These are phyloP conservation scores for Geoglossum cookeanum DNA, from an alignment of 2,329 filamentous ascomycete species.

Conservation along the genomic window DNA sequence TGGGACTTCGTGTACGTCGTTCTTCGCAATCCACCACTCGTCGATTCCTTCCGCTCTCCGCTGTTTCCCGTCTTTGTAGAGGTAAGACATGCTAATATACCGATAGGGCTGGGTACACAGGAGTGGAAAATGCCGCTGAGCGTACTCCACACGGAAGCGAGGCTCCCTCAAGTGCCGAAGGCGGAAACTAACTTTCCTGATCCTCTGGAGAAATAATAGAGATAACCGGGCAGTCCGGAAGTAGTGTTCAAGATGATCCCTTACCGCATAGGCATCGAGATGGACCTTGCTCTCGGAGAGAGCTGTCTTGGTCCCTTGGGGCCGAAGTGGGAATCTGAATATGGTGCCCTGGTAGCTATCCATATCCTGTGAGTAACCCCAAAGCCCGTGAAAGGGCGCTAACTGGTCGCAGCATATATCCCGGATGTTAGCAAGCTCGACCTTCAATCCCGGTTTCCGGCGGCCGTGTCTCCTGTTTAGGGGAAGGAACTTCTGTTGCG, in stretches of 20 bases:
- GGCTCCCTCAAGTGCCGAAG: neutral
- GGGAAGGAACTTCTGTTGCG: slow-evolving; percentile 13
- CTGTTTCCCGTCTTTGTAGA: neutral
- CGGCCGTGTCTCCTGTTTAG: neutral
- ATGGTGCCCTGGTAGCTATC: slow-evolving; percentile 9
- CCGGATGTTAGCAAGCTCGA: neutral
- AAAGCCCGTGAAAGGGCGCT: slow-evolving; percentile 11
- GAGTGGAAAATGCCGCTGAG: no score
- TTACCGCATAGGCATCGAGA: neutral
- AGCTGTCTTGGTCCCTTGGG: neutral
- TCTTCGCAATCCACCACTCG: neutral
- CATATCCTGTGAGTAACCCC: slow-evolving; percentile 9
- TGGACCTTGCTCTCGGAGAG: neutral
- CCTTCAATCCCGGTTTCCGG: slow-evolving; percentile 6
- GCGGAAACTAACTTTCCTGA: neutral
- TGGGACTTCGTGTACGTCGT: neutral
- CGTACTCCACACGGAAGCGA: no score
- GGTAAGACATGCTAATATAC: neutral
- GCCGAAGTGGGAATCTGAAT: slow-evolving; percentile 14
- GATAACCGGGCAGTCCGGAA: neutral
- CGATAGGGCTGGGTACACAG: no score
- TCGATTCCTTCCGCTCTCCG: neutral
- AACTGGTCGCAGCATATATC: slow-evolving; percentile 10
- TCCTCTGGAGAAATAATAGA: neutral
- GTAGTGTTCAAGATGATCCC: slow-evolving; percentile 4